Percentiles rank a stretch among this genome's conserved stretches.
phyloP scores from a whole-genome alignment of 2,329 filamentous ascomycete genomes.

The Elsinoe australis region DNA sequence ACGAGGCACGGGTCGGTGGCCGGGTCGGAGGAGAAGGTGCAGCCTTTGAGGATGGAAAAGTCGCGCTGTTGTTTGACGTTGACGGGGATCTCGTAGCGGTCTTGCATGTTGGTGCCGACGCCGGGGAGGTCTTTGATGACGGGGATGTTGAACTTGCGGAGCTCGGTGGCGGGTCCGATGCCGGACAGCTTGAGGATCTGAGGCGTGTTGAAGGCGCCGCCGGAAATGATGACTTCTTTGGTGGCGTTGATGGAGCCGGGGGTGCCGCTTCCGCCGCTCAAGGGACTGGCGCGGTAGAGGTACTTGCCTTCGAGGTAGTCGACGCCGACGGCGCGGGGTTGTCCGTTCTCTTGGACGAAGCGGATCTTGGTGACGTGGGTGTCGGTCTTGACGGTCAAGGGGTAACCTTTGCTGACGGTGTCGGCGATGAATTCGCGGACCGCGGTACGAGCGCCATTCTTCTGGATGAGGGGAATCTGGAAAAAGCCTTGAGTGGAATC shows the following conservation, averaged over 20 bases:
- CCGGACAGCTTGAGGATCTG: slow-evolving; percentile 59
- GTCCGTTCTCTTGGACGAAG: slow-evolving; percentile 55
- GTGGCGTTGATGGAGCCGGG: slow-evolving; percentile 37
- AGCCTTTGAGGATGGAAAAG: slow-evolving; percentile 33
- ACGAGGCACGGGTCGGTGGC: slow-evolving; percentile 39
- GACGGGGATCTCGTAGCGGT: slow-evolving; percentile 51
- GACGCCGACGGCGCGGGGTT: slow-evolving; percentile 40
- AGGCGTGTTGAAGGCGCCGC: slow-evolving; percentile 55
- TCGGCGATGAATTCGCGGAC: slow-evolving; percentile 50
- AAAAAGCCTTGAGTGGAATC: slow-evolving; percentile 46
- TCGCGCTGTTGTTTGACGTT: slow-evolving; percentile 37
- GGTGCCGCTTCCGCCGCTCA: slow-evolving; percentile 29
- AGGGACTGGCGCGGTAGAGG: slow-evolving; percentile 36
- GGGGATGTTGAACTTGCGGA: slow-evolving; percentile 48
- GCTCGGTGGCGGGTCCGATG: slow-evolving; percentile 50
- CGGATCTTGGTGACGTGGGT: slow-evolving; percentile 58
- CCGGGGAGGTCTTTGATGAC: slow-evolving; percentile 51
- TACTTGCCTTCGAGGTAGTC: slow-evolving; percentile 36
- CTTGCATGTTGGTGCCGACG: slow-evolving; percentile 57
- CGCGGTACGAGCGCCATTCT: slow-evolving; percentile 43
- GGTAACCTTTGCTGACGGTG: slow-evolving; percentile 43
- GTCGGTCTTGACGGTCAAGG: slow-evolving; percentile 52
- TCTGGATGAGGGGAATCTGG: slow-evolving; percentile 52
- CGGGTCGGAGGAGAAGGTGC: slow-evolving; percentile 31
- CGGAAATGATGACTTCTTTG: slow-evolving; percentile 42